Base-by-base conservation (phyloP, 1,284 basidiomycete genomes). In the Melampsora larici-populina region DNA sequence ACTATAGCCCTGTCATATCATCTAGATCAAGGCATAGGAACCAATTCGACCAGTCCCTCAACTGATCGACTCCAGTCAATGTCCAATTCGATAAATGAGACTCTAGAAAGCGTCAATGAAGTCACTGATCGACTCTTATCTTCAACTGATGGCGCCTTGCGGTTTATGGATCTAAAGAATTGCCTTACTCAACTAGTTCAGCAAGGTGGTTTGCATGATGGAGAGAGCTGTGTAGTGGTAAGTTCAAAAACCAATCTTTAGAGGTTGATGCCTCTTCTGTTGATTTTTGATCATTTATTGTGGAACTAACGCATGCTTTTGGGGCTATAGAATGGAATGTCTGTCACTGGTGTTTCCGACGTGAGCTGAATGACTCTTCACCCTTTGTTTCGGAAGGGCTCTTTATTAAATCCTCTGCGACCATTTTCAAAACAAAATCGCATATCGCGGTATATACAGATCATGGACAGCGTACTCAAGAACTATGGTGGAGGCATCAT, bases 31-130 rank as follows among this genome's bases (percentile, higher is more conserved):
- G 43, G 69, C 3, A 24, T 77, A 21, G 74, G 67, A 18, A n/a
- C 17, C 1, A 70, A 70, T 58, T 58, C 65, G 15, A 69, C 74
- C 13, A 63, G 48, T 40, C 51, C 66, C 48, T 60, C 74, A 26
- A 26, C 46, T 31, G 58, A 31, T 43, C 62, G 66, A 69, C 46
- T 77, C 24, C 21, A 62, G 9, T 69, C 66, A 17, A 77, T 77
- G 74, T 69, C 74, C n/a, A 77, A 65, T 21, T 49, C 74, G n/a
- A 77, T 77, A n/a, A 77, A 77, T 58, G 67, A 77, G n/a, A 70
- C 74, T 64, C 24, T 77, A 36, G 66, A 77, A 21, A 77, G 74
- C 46, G 67, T 77, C 31, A 77, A 70, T 48, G 67, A 70, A 43
- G 43, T 70, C 33, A 58, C 58, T n/a, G 67, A 69, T 63, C 49